Percentiles rank a stretch among this genome's conserved stretches.
Evolutionary conservation across 208 protist species (phyloP).

Genomic region (Wallacemonas sp.): DNA sequence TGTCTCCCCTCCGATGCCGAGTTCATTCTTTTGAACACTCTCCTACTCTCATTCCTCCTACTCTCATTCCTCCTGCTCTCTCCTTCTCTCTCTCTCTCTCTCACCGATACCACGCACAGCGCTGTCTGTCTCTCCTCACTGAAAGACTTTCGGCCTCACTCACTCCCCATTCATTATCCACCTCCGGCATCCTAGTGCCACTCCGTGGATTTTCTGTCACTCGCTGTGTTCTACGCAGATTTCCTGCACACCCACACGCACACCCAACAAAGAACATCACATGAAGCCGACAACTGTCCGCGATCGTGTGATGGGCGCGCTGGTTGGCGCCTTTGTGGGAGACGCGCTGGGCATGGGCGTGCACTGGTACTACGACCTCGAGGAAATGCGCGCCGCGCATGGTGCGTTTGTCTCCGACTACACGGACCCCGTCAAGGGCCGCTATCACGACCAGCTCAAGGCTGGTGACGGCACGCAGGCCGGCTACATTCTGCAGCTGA

Average conservation of each 20-base stretch:
- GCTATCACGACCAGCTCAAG: constrained; percentile 36
- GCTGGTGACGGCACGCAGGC: constrained; percentile 38
- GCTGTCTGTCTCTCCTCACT: no score
- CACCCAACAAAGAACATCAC: not conserved
- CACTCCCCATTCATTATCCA: no score
- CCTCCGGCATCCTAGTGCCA: no score
- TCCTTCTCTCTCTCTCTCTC: no score
- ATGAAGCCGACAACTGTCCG: constrained; percentile 9
- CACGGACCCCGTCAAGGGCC: constrained; percentile 26
- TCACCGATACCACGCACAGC: no score
- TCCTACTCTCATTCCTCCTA: no score
- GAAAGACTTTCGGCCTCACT: no score
- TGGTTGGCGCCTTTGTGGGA: constrained; percentile 35
- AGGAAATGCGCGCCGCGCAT: constrained; percentile 33
- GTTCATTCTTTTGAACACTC: no score
- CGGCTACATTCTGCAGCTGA: constrained; percentile 35
- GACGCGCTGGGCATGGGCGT: constrained; percentile 40
- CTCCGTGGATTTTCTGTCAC: no score
- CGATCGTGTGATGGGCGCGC: constrained; percentile 30
- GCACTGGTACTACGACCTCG: constrained; percentile 48
- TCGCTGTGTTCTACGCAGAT: no score
- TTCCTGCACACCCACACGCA: constrained; percentile 10
- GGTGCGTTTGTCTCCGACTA: constrained; percentile 33
- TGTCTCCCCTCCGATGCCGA: no score
- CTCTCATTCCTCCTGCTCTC: no score